Evolutionary conservation across 1,139 yeast genomes (phyloP).

Genomic region (Candida sojae): DNA sequence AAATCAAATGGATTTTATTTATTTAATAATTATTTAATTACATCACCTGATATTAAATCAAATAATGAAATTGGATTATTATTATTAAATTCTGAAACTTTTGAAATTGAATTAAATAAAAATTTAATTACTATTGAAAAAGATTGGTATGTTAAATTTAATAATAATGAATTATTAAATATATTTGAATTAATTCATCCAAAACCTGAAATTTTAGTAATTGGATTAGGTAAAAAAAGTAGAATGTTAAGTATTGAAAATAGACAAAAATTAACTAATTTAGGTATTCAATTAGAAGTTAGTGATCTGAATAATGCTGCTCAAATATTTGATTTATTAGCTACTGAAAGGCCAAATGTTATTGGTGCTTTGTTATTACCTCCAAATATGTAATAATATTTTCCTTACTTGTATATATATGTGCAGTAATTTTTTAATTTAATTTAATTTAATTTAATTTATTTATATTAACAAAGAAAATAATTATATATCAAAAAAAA

Average conservation of each 20-base stretch:
- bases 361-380: constrained; percentile 74
- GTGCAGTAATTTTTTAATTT: no score
- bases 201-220: constrained; percentile 71
- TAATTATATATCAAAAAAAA: no score
- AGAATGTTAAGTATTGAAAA: constrained; percentile 62
- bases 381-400: constrained; percentile 50
- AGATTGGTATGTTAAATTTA: constrained; percentile 47
- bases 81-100: constrained; percentile 63
- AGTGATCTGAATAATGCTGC: constrained; percentile 72
- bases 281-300: constrained; percentile 71
- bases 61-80: constrained; percentile 54
- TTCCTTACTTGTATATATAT: background rate
- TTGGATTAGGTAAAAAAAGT: constrained; percentile 68
- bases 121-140: constrained; percentile 29
- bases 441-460: background rate
- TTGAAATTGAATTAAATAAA: constrained; percentile 54
- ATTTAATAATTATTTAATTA: constrained; percentile 36
- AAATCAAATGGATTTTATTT: constrained; percentile 43
- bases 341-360: constrained; percentile 75
- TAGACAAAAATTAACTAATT: constrained; percentile 45
- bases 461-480: background rate
- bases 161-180: constrained; percentile 35
- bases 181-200: constrained; percentile 65
- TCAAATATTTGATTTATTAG: constrained; percentile 68
- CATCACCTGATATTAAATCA: constrained; percentile 45